Conservation (phyloP, 495 filamentous ascomycete genomes). For the Xeromyces bisporus region DNA sequence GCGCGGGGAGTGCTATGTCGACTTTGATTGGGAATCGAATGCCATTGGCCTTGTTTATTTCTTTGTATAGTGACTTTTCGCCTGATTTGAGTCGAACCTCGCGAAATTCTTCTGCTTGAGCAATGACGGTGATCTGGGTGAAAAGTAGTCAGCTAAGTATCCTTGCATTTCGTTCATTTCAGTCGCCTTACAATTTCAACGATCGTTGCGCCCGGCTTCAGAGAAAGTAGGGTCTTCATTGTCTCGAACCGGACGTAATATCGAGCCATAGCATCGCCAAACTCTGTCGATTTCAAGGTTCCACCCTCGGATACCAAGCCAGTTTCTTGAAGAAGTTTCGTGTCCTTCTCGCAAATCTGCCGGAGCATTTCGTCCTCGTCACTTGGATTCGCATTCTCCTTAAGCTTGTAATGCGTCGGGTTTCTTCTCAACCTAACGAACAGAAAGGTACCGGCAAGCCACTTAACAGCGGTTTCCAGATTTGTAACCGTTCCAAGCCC, state of each 20-base stretch:
- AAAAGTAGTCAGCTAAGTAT: not conserved
- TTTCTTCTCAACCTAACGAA: slow-evolving; percentile 69
- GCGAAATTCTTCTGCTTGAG: slow-evolving; percentile 61
- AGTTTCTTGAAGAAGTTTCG: slow-evolving; percentile 47
- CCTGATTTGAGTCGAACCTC: slow-evolving; percentile 57
- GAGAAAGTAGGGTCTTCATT: slow-evolving; percentile 56
- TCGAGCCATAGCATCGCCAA: slow-evolving; percentile 79
- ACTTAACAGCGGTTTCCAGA: slow-evolving; percentile 54
- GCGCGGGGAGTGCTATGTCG: slow-evolving; percentile 47
- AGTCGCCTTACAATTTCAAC: slow-evolving; percentile 48
- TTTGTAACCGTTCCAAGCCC: slow-evolving; percentile 64
- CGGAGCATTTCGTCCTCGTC: slow-evolving; percentile 55
- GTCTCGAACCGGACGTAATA: slow-evolving; percentile 87
- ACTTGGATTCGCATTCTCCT: slow-evolving; percentile 34
- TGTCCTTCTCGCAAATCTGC: slow-evolving; percentile 65
- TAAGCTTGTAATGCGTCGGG: slow-evolving; percentile 60
- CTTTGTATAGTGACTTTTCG: slow-evolving; percentile 64
- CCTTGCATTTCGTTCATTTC: not conserved
- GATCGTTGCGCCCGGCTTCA: slow-evolving; percentile 43
- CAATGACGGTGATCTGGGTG: slow-evolving; percentile 44
- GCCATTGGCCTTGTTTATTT: slow-evolving; percentile 56
- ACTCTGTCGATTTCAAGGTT: slow-evolving; percentile 50
- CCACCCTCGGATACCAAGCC: slow-evolving; percentile 36
- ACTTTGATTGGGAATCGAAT: slow-evolving; percentile 71
- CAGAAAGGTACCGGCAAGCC: slow-evolving; percentile 79